Conservation (phyloP, 495 filamentous ascomycete species). For the Trichodelitschia bisporula region DNA sequence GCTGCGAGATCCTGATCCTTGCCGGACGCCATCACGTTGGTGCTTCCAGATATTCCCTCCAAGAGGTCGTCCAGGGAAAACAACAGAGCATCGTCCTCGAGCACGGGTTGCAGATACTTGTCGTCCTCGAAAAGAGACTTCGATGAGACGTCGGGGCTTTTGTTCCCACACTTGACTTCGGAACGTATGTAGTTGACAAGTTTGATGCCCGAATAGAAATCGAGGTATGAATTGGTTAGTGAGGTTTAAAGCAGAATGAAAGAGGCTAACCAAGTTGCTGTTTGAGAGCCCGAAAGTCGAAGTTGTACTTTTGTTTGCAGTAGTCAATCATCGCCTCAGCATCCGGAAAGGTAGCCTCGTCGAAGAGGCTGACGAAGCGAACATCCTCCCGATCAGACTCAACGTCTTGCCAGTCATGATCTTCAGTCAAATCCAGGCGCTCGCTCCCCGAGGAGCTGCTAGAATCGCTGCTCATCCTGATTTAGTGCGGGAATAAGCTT, state of each 20-base stretch:
- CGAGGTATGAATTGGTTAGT: too few relatives aligned
- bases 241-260: too few relatives aligned
- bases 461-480: slow-evolving; percentile 3
- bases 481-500: too few relatives aligned
- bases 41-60: slow-evolving; percentile 12
- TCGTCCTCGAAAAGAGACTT: slow-evolving; percentile 43
- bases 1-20: slow-evolving; percentile 19
- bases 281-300: slow-evolving; percentile 45
- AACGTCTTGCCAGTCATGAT: slow-evolving; percentile 63
- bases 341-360: slow-evolving; percentile 39
- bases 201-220: slow-evolving; percentile 65
- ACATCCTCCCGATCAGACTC: slow-evolving; percentile 40
- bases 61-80: slow-evolving; percentile 56
- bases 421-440: slow-evolving; percentile 19
- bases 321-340: slow-evolving; percentile 42
- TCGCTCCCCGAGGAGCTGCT: slow-evolving; percentile 26
- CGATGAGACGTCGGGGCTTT: slow-evolving; percentile 28
- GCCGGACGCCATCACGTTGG: slow-evolving; percentile 9
- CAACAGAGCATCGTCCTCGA: slow-evolving; percentile 78
- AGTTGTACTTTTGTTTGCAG: slow-evolving; percentile 41
- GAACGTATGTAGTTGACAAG: slow-evolving; percentile 61
- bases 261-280: slow-evolving; percentile 39
- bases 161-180: slow-evolving; percentile 25
- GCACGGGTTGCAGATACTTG: slow-evolving; percentile 48
- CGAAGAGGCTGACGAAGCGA: slow-evolving; percentile 38